Percentiles rank a stretch among this genome's conserved stretches.
These are phyloP conservation scores for Jatropha curcas DNA, from an alignment of 345 rosid species.

Conservation along the genomic window DNA sequence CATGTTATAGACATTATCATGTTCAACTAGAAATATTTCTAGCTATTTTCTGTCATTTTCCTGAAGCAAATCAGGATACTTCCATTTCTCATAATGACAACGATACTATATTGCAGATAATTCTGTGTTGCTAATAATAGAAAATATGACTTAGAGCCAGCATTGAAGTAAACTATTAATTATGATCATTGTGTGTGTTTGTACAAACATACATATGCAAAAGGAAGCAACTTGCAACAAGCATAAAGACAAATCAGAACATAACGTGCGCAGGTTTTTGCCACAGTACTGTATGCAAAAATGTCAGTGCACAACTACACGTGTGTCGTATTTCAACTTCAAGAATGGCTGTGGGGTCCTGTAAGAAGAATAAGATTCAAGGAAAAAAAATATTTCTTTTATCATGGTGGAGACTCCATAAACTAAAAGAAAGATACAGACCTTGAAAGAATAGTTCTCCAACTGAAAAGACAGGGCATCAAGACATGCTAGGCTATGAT, in stretches of 20 bases:
- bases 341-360: slow-evolving; percentile 55
- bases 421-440: slow-evolving; percentile 28
- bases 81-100: background rate
- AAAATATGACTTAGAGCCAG: slow-evolving; percentile 5
- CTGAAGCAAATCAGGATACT: background rate
- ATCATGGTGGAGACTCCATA: slow-evolving; percentile 50
- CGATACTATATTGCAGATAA: background rate
- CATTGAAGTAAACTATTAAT: background rate
- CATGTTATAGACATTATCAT: background rate
- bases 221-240: background rate
- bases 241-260: slow-evolving; percentile 8
- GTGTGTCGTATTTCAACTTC: slow-evolving; percentile 21
- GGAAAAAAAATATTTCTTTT: slow-evolving; percentile 20
- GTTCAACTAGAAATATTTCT: background rate
- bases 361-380: slow-evolving; percentile 54
- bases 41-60: background rate
- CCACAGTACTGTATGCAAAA: slow-evolving; percentile 8
- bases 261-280: slow-evolving; percentile 11
- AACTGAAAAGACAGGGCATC: slow-evolving; percentile 16
- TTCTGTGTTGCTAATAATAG: slow-evolving; percentile 5
- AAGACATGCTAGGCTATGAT: slow-evolving; percentile 18
- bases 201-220: too few species aligned
- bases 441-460: slow-evolving; percentile 30
- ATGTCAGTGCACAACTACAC: slow-evolving; percentile 10
- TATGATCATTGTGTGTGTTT: background rate